phyloP scores from a whole-genome alignment of 257 asterid genomes.

The Salvia hispanica region DNA sequence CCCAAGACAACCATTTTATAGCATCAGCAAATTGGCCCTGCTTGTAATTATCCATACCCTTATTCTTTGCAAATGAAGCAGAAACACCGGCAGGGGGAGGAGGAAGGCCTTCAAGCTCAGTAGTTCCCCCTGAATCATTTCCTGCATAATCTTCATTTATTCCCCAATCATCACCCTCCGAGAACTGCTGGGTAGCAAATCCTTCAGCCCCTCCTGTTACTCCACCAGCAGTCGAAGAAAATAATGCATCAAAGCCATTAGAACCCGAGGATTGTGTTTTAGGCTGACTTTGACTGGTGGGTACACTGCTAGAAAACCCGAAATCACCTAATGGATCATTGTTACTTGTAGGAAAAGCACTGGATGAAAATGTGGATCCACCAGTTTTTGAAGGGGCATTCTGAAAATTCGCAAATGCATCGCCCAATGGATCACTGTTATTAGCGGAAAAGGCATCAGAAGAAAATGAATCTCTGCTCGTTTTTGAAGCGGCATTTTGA shows the following conservation, averaged over 20 bases:
- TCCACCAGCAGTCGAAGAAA: constrained; percentile 41
- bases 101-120: constrained; percentile 94
- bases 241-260: constrained; percentile 60
- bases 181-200: constrained; percentile 44
- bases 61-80: constrained; percentile 68
- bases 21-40: constrained; percentile 94
- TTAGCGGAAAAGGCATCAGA: constrained; percentile 32
- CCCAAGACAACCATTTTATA: constrained; percentile 83
- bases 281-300: constrained; percentile 42
- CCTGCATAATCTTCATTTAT: constrained; percentile 53
- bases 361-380: constrained; percentile 43
- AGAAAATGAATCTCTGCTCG: constrained; percentile 41
- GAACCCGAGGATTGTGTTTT: constrained; percentile 43
- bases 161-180: constrained; percentile 75
- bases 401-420: constrained; percentile 62
- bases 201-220: constrained; percentile 36
- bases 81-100: constrained; percentile 85
- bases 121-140: constrained; percentile 57
- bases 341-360: constrained; percentile 33
- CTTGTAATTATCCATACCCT: constrained; percentile 62
- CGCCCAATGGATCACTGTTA: constrained; percentile 49
- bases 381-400: constrained; percentile 53
- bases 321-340: constrained; percentile 56
- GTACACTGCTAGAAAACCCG: constrained; percentile 39
- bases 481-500: constrained; percentile 56